phyloP scores from a whole-genome alignment of 768 basidiomycete genomes.

The Cystobasidiopsis lactophilus region DNA sequence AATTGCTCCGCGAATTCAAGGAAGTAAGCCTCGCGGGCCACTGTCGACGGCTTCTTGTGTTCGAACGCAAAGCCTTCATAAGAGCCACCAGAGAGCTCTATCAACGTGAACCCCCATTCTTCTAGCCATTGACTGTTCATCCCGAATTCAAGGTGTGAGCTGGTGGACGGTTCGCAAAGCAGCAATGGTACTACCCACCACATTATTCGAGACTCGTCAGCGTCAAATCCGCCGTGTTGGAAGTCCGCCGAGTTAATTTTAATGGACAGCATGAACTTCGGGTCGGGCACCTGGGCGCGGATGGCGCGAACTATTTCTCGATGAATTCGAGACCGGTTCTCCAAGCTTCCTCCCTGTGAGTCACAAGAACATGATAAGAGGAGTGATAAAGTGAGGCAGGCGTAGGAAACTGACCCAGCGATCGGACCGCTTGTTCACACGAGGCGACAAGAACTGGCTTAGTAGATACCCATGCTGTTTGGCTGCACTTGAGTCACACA shows the following conservation, averaged over 20 bases:
- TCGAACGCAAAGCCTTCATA: slow-evolving; percentile 13
- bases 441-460: slow-evolving; percentile 23
- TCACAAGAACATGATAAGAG: too few species aligned
- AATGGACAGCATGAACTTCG: slow-evolving; percentile 16
- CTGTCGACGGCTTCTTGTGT: slow-evolving; percentile 22
- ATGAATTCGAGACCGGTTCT: slow-evolving; percentile 24
- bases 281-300: neutral
- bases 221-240: slow-evolving; percentile 16
- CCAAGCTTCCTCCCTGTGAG: slow-evolving; percentile 22
- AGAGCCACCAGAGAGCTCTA: slow-evolving; percentile 23
- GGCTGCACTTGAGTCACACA: neutral
- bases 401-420: slow-evolving; percentile 5
- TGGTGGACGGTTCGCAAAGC: too few species aligned
- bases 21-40: slow-evolving; percentile 7
- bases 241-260: slow-evolving; percentile 16
- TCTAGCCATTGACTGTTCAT: slow-evolving; percentile 24
- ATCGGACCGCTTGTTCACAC: slow-evolving; percentile 26
- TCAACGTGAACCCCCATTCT: slow-evolving; percentile 24
- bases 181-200: too few species aligned
- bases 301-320: slow-evolving; percentile 24
- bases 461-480: slow-evolving; percentile 21
- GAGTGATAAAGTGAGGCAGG: too few species aligned
- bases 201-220: too few species aligned
- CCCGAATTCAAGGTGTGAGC: slow-evolving; percentile 23
- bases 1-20: slow-evolving; percentile 18